Conservation (phyloP, 2,329 filamentous ascomycete genomes). For the Botrytis deweyae region DNA sequence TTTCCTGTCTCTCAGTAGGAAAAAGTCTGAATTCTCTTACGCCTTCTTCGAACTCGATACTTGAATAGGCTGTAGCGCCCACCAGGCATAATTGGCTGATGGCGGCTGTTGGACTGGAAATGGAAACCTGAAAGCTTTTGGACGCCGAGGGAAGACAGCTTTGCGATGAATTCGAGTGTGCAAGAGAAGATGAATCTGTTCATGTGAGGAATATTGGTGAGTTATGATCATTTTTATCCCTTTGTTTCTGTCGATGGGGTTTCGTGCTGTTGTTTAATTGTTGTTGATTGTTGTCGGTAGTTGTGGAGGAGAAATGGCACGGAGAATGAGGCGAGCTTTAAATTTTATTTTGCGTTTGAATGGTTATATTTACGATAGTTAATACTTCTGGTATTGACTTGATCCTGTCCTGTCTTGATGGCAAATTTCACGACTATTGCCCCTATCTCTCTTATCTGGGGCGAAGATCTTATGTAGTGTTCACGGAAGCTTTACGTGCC, state of each 20-base stretch:
- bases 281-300: too few relatives aligned
- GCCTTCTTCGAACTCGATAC: neutral
- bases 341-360: neutral
- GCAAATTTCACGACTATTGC: neutral
- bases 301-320: neutral
- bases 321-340: neutral
- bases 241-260: neutral
- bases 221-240: neutral
- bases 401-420: neutral
- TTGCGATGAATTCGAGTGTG: neutral
- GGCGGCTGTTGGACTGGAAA: too few relatives aligned
- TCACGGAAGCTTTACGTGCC: neutral
- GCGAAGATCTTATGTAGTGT: neutral
- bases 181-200: neutral
- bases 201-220: neutral
- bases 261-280: too few relatives aligned
- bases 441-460: neutral
- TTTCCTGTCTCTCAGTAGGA: neutral
- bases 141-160: neutral
- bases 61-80: neutral
- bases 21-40: neutral
- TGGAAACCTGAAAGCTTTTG: neutral
- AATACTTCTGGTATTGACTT: neutral
- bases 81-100: fast-evolving
- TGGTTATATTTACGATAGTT: neutral